Percentiles rank a stretch among this genome's conserved stretches.
These are phyloP conservation scores for Colletotrichum sojae DNA, from an alignment of 2,329 filamentous ascomycete species.

Conservation along the genomic window DNA sequence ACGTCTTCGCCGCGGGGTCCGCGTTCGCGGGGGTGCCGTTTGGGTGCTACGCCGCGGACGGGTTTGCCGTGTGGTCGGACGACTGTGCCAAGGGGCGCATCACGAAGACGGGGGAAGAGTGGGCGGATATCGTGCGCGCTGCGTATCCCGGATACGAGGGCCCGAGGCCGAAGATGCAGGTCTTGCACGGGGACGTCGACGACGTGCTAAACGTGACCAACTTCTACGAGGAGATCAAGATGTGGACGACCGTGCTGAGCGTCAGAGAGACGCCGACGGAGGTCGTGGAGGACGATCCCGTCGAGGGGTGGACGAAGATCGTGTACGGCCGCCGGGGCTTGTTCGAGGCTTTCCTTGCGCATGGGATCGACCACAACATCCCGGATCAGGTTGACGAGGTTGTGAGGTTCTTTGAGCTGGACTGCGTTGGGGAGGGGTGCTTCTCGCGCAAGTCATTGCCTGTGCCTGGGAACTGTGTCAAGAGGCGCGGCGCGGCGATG, in stretches of 20 bases:
- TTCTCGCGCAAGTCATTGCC: slow-evolving; percentile 41
- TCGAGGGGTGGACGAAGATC: slow-evolving; percentile 41
- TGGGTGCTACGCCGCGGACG: slow-evolving; percentile 63
- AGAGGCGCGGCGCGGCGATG: not conserved
- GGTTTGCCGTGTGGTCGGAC: slow-evolving; percentile 64
- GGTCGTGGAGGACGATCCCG: slow-evolving; percentile 25
- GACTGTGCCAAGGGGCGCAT: slow-evolving; percentile 66
- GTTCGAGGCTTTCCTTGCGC: slow-evolving; percentile 42
- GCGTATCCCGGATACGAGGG: slow-evolving; percentile 67
- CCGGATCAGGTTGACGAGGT: slow-evolving; percentile 42
- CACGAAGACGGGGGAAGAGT: slow-evolving; percentile 50
- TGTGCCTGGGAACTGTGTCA: not conserved
- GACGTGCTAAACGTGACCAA: slow-evolving; percentile 65
- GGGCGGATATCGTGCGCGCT: slow-evolving; percentile 52
- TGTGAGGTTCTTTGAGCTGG: slow-evolving; percentile 42
- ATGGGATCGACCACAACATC: slow-evolving; percentile 40
- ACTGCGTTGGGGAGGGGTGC: slow-evolving; percentile 38
- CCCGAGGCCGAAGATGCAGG: slow-evolving; percentile 67
- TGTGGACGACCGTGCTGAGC: slow-evolving; percentile 61
- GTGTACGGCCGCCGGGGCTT: slow-evolving; percentile 37
- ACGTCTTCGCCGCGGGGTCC: slow-evolving; percentile 65
- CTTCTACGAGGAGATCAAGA: slow-evolving; percentile 67
- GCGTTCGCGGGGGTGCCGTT: slow-evolving; percentile 60
- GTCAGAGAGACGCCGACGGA: slow-evolving; percentile 27
- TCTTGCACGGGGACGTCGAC: slow-evolving; percentile 70